Percentiles rank a stretch among this genome's conserved stretches.
Evolutionary conservation across 1,284 basidiomycete genomes (phyloP).

Genomic region (Ustilago vetiveriae): DNA sequence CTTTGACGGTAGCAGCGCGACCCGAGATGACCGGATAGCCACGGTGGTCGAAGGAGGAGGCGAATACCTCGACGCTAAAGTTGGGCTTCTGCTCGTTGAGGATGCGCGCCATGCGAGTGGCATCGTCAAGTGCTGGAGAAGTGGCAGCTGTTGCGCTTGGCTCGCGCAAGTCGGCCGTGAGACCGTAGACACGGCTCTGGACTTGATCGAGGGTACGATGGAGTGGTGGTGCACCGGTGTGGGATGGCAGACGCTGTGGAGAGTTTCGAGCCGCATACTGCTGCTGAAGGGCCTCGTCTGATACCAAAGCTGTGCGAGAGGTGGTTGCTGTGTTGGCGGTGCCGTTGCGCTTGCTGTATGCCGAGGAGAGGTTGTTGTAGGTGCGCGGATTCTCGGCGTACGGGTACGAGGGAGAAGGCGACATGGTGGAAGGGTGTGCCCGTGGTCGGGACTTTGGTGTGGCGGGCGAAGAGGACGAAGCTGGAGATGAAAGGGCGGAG

Average conservation of each 20-base stretch:
- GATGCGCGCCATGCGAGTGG: constrained; percentile 24
- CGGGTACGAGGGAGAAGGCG: constrained; percentile 23
- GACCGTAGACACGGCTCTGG: constrained; percentile 42
- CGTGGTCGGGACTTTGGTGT: constrained; percentile 10
- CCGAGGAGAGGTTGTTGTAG: constrained; percentile 35
- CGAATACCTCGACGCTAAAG: constrained; percentile 61
- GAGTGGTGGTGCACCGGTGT: constrained; percentile 6
- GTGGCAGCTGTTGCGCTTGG: constrained; percentile 10
- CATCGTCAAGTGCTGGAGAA: constrained; percentile 24
- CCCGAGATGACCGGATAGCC: constrained; percentile 57
- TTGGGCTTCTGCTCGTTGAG: constrained; percentile 38
- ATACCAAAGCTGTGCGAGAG: constrained; percentile 14
- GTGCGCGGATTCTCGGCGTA: constrained; percentile 18
- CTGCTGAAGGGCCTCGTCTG: constrained; percentile 11
- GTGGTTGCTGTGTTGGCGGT: constrained; percentile 22
- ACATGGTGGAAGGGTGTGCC: constrained; percentile 17
- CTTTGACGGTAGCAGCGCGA: constrained; percentile 42
- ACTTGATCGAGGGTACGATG: constrained; percentile 4
- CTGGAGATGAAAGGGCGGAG: constrained; percentile 14
- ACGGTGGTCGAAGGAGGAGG: constrained; percentile 51
- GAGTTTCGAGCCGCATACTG: constrained; percentile 8
- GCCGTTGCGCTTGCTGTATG: constrained; percentile 36
- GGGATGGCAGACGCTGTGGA: constrained; percentile 19
- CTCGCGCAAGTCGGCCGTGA: constrained; percentile 40
- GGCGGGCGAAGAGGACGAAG: neutral